Base-by-base conservation (phyloP, 2,329 filamentous ascomycete species). In the Orbilia quercus region DNA sequence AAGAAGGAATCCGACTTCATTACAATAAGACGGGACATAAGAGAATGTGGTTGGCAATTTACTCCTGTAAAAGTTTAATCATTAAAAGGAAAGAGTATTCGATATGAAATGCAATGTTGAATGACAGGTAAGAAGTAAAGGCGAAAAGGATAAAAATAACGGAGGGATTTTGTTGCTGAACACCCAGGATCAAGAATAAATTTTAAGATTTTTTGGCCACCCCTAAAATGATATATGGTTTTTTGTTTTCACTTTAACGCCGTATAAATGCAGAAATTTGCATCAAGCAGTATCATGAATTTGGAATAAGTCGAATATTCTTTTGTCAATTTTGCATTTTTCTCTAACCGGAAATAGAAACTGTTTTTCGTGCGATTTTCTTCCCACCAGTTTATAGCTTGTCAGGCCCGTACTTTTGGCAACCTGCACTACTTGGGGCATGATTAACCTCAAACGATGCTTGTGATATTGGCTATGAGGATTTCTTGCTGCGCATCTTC, bases 221-320 rank as follows among this genome's bases (percentile, higher is more conserved):
- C 64, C 54, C 20, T 14, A 40, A 55, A 55, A 69, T 69, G 55
- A 62, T 60, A 69, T 40, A 53, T 59, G 47, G 51, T 25, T 31
- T 54, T 59, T 34, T 20, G 53, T n/a, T 67, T 67, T 57, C 48
- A 57, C 57, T 69, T 59, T 47, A 69, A 69, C 64, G 64, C 64
- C 64, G 23, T 31, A 69, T 55, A 40, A 69, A 69, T 69, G 64
- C 64, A 69, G 42, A 42, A 23, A 5, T 38, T 28, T 42, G 34
- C 34, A 28, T 40, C 54, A 14, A n/a, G 53, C 59, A 44, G 36
- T 20, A 59, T 67, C 40, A 53, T 59, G 53, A 57, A 11, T 25
- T 57, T 57, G 16, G 3, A 14, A 34, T 9, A 48, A 42, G 25
- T 12, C 38, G 22, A 60, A 55, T 25, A 47, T 55, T 62, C 16